Percentiles rank a stretch among this genome's conserved stretches.
phyloP scores from a whole-genome alignment of 192 early-diverging fungal genomes.

The Coemansia sp. region DNA sequence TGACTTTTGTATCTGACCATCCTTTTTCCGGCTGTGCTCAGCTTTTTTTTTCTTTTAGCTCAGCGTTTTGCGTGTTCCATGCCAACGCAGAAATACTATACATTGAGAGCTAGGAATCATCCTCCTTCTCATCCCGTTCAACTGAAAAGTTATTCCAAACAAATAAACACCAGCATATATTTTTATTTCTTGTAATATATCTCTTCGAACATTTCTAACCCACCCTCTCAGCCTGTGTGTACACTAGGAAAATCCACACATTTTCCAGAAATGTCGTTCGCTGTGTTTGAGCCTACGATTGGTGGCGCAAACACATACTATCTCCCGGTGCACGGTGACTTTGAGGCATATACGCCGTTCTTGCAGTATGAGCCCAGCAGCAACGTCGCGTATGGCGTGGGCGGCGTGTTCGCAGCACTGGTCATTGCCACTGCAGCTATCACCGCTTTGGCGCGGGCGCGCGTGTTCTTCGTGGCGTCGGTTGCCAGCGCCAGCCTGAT shows the following conservation, averaged over 20 bases:
- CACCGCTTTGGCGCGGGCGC: constrained; percentile 1
- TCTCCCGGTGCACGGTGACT: not conserved
- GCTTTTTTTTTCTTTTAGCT: not conserved
- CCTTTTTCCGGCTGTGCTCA: no score
- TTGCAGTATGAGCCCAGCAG: constrained; percentile 24
- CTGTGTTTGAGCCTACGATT: constrained; percentile 15
- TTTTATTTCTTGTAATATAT: not conserved
- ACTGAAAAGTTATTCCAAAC: not conserved
- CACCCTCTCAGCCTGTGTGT: no score
- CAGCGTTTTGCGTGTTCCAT: no score
- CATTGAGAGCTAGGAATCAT: no score
- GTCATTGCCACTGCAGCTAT: constrained; percentile 6
- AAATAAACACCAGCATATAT: not conserved
- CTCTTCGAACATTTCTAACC: no score
- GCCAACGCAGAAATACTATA: no score
- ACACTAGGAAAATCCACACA: not conserved
- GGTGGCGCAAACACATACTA: constrained; percentile 14
- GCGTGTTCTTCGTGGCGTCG: constrained; percentile 4
- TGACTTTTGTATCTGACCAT: no score
- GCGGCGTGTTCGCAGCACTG: constrained; percentile 32
- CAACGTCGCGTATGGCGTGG: constrained; percentile 28
- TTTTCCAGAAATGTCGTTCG: not conserved
- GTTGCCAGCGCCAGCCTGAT: constrained; percentile 13
- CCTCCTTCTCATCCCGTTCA: no score
- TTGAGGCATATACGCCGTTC: constrained; percentile 21